phyloP scores from a whole-genome alignment of 2,329 filamentous ascomycete species.

The Cordyceps javanica region DNA sequence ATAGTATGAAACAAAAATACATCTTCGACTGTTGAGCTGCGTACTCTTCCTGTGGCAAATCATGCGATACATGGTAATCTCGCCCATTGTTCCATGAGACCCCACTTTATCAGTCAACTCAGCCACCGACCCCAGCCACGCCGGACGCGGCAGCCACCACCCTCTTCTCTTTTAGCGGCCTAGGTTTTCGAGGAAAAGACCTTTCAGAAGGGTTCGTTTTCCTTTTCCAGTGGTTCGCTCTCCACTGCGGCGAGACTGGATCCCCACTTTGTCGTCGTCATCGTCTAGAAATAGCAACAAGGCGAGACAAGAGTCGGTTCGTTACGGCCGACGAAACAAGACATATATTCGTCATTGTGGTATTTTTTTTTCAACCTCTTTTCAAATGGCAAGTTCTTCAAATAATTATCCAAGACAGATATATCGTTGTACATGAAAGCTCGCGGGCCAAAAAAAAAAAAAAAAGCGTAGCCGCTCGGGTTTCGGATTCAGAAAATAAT shows the following conservation, averaged over 20 bases:
- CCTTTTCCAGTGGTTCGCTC: neutral
- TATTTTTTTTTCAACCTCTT: neutral
- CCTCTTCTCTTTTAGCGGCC: neutral
- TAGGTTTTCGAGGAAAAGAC: too few species aligned
- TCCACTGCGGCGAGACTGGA: neutral
- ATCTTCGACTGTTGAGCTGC: too few species aligned
- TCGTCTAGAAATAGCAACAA: neutral
- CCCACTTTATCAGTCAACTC: neutral
- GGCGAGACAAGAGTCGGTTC: neutral
- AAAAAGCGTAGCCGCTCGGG: neutral
- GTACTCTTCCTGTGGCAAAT: too few species aligned
- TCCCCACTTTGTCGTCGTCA: neutral
- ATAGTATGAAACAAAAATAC: too few species aligned
- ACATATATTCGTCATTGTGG: neutral
- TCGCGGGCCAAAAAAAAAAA: too few species aligned
- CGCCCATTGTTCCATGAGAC: too few species aligned
- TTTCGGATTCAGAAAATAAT: neutral
- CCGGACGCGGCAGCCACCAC: neutral
- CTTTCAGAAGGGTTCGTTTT: too few species aligned
- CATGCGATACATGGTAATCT: too few species aligned
- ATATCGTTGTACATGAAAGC: neutral
- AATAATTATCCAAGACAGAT: neutral
- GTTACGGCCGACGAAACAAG: neutral
- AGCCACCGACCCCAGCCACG: slow-evolving; percentile 3
- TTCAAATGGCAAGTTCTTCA: neutral